Evolutionary conservation across 116 monocot species (phyloP).

Genomic region (Papilionanthe hybrid): DNA sequence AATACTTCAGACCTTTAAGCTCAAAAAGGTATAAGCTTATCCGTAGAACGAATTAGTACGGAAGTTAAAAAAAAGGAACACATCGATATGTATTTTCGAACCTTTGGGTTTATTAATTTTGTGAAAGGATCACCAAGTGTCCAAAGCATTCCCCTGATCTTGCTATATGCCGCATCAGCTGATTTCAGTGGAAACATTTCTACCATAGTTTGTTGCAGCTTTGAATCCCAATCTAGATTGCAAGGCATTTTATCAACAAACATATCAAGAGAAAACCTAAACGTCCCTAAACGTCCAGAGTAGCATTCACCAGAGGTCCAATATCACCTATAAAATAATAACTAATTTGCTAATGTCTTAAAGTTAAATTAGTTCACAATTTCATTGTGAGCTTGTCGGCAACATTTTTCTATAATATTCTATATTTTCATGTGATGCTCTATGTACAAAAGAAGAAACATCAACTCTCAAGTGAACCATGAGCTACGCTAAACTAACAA

Average conservation of each 20-base stretch:
- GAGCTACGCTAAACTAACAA: too few species aligned
- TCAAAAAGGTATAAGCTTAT: too few species aligned
- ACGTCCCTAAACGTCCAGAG: not conserved
- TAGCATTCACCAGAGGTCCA: not conserved
- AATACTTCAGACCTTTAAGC: too few species aligned
- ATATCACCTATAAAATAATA: not conserved
- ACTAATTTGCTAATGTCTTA: not conserved
- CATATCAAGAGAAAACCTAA: conserved; percentile 1
- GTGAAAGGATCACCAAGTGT: conserved; percentile 93
- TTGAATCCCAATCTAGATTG: conserved; percentile 83
- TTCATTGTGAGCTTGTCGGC: too few species aligned
- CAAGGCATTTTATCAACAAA: conserved; percentile 3
- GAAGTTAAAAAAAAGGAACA: not conserved
- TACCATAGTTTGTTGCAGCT: conserved; percentile 92
- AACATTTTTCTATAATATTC: too few species aligned
- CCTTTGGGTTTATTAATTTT: conserved; percentile 84
- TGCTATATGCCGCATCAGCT: conserved; percentile 88
- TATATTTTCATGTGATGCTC: too few species aligned
- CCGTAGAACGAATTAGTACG: not conserved
- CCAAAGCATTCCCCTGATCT: conserved; percentile 86
- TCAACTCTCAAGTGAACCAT: too few species aligned
- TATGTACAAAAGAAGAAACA: too few species aligned
- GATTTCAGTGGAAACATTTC: conserved; percentile 89
- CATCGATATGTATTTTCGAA: conserved; percentile 2
- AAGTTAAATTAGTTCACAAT: too few species aligned